Evolutionary conservation across 441 rosid genomes (phyloP).

Genomic region (Erodium texanum): DNA sequence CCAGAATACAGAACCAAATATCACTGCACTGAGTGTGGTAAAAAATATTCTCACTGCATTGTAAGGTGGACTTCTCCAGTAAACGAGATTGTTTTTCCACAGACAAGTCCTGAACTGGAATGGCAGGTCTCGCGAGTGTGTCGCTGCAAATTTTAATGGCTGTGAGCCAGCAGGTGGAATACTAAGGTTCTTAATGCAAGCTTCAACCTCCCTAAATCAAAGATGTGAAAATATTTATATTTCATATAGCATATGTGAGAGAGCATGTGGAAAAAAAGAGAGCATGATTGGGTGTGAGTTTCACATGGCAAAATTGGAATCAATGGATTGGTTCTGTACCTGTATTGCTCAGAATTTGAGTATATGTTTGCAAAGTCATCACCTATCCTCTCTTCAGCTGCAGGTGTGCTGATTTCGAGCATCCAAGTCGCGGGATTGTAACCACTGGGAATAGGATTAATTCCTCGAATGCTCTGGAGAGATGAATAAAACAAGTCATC

Average conservation of each 20-base stretch:
- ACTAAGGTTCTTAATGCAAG: slow-evolving; percentile 44
- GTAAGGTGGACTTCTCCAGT: slow-evolving; percentile 92
- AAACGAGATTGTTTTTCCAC: slow-evolving; percentile 80
- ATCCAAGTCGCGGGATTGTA: slow-evolving; percentile 80
- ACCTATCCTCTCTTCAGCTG: slow-evolving; percentile 39
- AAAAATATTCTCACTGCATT: slow-evolving; percentile 61
- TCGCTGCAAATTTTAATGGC: slow-evolving; percentile 49
- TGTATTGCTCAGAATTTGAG: slow-evolving; percentile 38
- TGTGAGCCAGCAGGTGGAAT: slow-evolving; percentile 55
- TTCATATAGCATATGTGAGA: background rate
- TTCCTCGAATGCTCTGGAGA: slow-evolving; percentile 39
- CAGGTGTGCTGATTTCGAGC: slow-evolving; percentile 61
- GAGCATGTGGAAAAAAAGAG: background rate
- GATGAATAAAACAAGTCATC: background rate
- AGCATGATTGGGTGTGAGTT: background rate
- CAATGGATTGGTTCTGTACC: slow-evolving; percentile 22
- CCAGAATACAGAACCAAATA: slow-evolving; percentile 84
- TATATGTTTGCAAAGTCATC: slow-evolving; percentile 52
- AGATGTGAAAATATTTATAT: slow-evolving; percentile 5
- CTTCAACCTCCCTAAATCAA: slow-evolving; percentile 55
- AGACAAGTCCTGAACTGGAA: slow-evolving; percentile 59
- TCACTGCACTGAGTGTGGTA: slow-evolving; percentile 51
- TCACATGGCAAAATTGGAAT: background rate
- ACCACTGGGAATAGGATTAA: slow-evolving; percentile 44
- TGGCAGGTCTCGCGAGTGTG: slow-evolving; percentile 41